Base-by-base conservation (phyloP, 768 basidiomycete species). In the Trametopsis cervina region DNA sequence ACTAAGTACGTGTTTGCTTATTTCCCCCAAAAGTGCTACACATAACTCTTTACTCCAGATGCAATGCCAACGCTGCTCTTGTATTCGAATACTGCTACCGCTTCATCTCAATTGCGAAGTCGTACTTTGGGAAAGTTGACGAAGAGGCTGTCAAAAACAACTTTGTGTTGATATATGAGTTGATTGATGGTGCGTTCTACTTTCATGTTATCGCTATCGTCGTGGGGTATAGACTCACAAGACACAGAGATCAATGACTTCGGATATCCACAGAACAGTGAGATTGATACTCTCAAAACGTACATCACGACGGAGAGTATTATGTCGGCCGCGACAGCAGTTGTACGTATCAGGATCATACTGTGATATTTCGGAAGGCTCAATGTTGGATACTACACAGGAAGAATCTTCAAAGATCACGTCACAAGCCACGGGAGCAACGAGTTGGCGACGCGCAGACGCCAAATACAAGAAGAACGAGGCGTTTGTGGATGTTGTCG, bases 391-490 rank as follows among this genome's bases (percentile, higher is more conserved):
- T n/a, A 18, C 2, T 49, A 24, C 42, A 51, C 23, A 95, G 91
- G 96, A 98, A 66, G 94, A 97, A 57, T 95, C 93, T 17, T 89
- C 91, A 12, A 96, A 93, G 65, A 98, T 99, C 53, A 98, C 96
- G 0, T 83, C 80, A 9, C 96, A 99, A 71, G 95, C 96, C 7
- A 99, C 96, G 0, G 96, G 96, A 0, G 85, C 89, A 23, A 97
- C 89, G 25, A 95, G 86, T 63, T 99, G 96, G 96, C 73, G 96
- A 36, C 75, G 94, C 49, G 85, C 81, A 13, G 96, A 97, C 61
- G 94, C 98, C 60, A 95, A 94, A 65, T 98, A 99, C 68, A 88
- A 96, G 73, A 99, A 98, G 77, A 99, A 99, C 56, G 96, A 99
- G 61, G 96, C 96, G 0, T 99, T 98, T 57, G 95, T 99, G n/a